Evolutionary conservation across 2,329 filamentous ascomycete genomes (phyloP).

Genomic region (Neonectria magnoliae): DNA sequence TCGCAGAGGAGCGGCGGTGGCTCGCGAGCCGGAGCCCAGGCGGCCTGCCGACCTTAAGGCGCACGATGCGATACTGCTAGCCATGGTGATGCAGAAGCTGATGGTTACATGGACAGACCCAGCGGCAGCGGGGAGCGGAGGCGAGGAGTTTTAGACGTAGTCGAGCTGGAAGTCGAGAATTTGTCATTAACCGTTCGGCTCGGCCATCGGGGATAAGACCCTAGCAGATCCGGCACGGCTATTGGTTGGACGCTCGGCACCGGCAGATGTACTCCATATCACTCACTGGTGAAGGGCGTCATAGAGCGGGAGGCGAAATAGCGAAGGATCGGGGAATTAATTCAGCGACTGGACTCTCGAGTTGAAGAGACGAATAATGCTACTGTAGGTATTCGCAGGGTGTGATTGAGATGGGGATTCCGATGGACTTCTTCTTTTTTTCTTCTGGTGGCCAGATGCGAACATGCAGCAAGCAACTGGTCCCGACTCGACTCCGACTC

Average conservation of each 20-base stretch:
- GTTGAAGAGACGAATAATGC: no score
- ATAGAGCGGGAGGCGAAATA: constrained; percentile 4
- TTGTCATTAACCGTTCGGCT: constrained; percentile 51
- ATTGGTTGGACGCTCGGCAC: constrained; percentile 45
- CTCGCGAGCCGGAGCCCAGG: constrained; percentile 57
- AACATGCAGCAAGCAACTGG: neutral
- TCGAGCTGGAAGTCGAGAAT: constrained; percentile 43
- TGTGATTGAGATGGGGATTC: neutral
- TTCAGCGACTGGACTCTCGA: constrained; percentile 8
- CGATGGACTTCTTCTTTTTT: neutral
- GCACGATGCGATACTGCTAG: constrained; percentile 71
- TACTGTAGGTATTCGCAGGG: no score
- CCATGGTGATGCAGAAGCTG: constrained; percentile 58
- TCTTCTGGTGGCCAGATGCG: neutral
- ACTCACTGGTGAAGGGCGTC: constrained; percentile 23
- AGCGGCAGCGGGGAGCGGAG: constrained; percentile 33
- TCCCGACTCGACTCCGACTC: neutral
- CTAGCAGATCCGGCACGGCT: constrained; percentile 32
- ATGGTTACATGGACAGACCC: constrained; percentile 37
- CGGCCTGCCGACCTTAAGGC: constrained; percentile 80
- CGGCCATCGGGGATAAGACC: constrained; percentile 50
- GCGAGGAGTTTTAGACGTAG: constrained; percentile 37
- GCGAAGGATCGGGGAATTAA: constrained; percentile 12
- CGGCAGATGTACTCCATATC: constrained; percentile 27
- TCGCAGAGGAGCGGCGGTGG: constrained; percentile 48